Conservation (phyloP, 306 rosid species). For the Malus orientalis region DNA sequence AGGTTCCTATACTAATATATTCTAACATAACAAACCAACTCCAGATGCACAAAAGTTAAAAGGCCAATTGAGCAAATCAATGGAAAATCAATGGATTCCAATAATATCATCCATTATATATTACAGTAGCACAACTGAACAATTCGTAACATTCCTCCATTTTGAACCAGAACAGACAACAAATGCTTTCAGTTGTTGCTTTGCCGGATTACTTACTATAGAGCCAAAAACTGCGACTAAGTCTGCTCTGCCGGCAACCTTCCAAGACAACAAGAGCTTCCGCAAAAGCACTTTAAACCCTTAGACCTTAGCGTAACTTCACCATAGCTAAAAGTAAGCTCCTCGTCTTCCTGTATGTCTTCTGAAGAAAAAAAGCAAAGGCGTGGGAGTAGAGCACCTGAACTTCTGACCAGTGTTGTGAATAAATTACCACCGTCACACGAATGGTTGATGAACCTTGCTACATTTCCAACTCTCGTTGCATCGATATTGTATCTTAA, state of each 20-base stretch:
- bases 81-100: not conserved
- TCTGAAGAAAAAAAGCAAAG: slow-evolving; percentile 66
- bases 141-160: no score
- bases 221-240: not conserved
- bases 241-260: slow-evolving; percentile 75
- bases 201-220: not conserved
- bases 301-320: slow-evolving; percentile 44
- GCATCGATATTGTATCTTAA: slow-evolving; percentile 81
- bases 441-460: slow-evolving; percentile 84
- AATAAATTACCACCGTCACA: slow-evolving; percentile 81
- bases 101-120: not conserved
- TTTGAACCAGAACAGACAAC: no score
- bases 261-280: slow-evolving; percentile 62
- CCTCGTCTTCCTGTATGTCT: slow-evolving; percentile 54
- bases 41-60: not conserved
- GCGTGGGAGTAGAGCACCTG: slow-evolving; percentile 67
- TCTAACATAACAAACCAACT: not conserved
- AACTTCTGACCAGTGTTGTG: slow-evolving; percentile 62
- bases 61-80: not conserved
- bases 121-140: not conserved
- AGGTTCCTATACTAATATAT: no score
- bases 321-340: slow-evolving; percentile 85
- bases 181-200: not conserved
- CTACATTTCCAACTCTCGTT: slow-evolving; percentile 69
- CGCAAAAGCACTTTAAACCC: slow-evolving; percentile 69